Conservation (phyloP, 2,329 filamentous ascomycete species). For the Ilyonectria sp. region DNA sequence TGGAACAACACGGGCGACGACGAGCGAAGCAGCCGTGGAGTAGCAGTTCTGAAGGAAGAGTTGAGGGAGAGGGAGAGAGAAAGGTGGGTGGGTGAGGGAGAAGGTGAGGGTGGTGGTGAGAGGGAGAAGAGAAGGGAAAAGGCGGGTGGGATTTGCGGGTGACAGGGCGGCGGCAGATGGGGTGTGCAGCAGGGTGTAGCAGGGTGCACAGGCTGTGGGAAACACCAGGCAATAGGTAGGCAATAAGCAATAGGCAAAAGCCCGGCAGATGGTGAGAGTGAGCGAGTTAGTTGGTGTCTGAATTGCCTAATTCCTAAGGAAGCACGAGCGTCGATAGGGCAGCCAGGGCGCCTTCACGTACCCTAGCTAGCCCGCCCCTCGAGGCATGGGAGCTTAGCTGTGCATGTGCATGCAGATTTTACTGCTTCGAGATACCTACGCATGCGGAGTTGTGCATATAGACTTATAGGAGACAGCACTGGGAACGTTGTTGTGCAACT, state of each 20-base stretch:
- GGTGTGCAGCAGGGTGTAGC: too few species aligned
- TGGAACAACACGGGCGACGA: conserved; percentile 40
- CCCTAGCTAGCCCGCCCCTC: background rate
- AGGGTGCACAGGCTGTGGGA: background rate
- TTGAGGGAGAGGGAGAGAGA: conserved; percentile 32
- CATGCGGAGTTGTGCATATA: too few species aligned
- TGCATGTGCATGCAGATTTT: background rate
- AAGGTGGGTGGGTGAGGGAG: conserved; percentile 23
- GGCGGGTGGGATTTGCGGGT: conserved; percentile 12
- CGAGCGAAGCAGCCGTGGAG: conserved; percentile 40
- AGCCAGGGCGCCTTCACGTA: background rate
- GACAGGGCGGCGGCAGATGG: too few species aligned
- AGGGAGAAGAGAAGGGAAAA: conserved; percentile 32
- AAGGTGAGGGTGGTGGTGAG: conserved; percentile 36
- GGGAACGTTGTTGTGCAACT: background rate
- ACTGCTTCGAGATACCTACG: too few species aligned
- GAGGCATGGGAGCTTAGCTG: background rate
- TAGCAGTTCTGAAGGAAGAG: conserved; percentile 39
- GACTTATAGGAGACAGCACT: background rate
- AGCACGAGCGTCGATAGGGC: background rate
- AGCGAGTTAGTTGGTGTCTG: background rate
- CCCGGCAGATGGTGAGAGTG: background rate
- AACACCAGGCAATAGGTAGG: background rate
- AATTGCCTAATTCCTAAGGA: background rate
- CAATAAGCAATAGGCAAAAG: background rate